A percentile compares a stretch with the other conserved stretches of the same genome.
These are phyloP conservation scores for Rutstroemia sp. DNA, from an alignment of 2,329 filamentous ascomycete species.

Conservation along the genomic window DNA sequence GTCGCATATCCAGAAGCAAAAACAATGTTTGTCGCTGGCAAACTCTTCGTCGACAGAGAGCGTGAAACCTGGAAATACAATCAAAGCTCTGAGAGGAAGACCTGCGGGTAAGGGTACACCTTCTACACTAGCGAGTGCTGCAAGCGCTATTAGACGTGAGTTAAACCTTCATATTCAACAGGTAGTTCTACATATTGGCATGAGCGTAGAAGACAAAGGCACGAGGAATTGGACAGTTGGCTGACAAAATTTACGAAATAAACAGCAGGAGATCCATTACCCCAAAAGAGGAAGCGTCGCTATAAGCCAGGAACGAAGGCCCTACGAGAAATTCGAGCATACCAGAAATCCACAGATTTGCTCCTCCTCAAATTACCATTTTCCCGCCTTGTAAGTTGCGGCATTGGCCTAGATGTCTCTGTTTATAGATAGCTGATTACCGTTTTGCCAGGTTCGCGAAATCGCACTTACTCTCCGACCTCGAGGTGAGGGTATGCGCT, in stretches of 20 bases:
- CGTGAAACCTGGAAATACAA: too few relatives aligned
- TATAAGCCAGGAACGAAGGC: conserved; percentile 79
- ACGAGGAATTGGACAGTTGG: too few relatives aligned
- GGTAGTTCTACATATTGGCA: neutral
- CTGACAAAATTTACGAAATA: neutral
- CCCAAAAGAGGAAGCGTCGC: conserved; percentile 51
- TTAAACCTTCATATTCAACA: neutral
- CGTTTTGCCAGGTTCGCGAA: conserved; percentile 60
- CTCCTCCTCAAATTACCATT: conserved; percentile 76
- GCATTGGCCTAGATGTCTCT: too few relatives aligned
- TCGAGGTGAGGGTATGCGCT: conserved; percentile 65
- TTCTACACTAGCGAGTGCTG: too few relatives aligned
- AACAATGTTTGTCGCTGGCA: neutral
- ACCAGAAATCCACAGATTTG: conserved; percentile 85
- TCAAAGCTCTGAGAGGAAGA: too few relatives aligned
- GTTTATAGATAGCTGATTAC: too few relatives aligned
- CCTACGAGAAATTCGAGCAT: conserved; percentile 82
- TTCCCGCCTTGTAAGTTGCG: conserved; percentile 58
- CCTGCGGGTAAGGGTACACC: neutral
- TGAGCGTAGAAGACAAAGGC: too few relatives aligned
- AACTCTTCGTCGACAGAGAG: neutral
- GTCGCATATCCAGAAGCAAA: neutral
- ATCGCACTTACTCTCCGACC: conserved; percentile 61
- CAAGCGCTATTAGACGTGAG: conserved; percentile 9
- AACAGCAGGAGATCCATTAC: conserved; percentile 66